Base-by-base conservation (phyloP, 2,329 filamentous ascomycete genomes). In the Colletotrichum caudatum region DNA sequence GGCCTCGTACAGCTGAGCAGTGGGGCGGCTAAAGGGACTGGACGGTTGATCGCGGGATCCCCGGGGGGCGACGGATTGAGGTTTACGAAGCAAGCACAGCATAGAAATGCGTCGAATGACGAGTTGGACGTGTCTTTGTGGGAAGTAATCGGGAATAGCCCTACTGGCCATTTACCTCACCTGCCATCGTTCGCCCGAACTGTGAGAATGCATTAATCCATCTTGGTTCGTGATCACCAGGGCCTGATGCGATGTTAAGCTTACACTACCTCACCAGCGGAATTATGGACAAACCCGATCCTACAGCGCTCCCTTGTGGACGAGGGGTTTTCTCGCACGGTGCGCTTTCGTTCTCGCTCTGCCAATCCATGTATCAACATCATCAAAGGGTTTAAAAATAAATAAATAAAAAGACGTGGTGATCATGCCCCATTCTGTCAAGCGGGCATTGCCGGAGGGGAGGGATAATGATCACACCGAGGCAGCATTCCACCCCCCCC, bases 11-110 rank as follows among this genome's bases (percentile, higher is more conserved):
- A 69, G 69, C 59, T 63, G 54, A 58, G 58, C 23, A 46, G 65
- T 69, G 69, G 69, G 63, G 65, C 65, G 44, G 65, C 46, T 35
- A 67, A 44, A 64, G 37, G 44, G 64, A 50, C 29, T n/a, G 58
- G 65, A 51, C 59, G 59, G 59, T 56, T 69, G 65, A 71, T 71
- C 69, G 69, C 69, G 69, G 69, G 65, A 71, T 69, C 59, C 46
- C 69, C 69, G 69, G 65, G 58, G 46, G 44, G 33, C 59, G 59
- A 71, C 64, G 59, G 65, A 56, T 56, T 60, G 59, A 71, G 65
- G 65, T 59, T 71, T 69, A 69, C 69, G 69, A 66, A 71, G 65
- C 69, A 54, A 50, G 64, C 69, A 64, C 59, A 50, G 58, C 65
- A 69, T 54, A 64, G 59, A 29, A 48, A 63, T 68, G 58, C 59